phyloP scores from a whole-genome alignment of 1,139 yeast genomes.

The Magnusiomyces ingens region DNA sequence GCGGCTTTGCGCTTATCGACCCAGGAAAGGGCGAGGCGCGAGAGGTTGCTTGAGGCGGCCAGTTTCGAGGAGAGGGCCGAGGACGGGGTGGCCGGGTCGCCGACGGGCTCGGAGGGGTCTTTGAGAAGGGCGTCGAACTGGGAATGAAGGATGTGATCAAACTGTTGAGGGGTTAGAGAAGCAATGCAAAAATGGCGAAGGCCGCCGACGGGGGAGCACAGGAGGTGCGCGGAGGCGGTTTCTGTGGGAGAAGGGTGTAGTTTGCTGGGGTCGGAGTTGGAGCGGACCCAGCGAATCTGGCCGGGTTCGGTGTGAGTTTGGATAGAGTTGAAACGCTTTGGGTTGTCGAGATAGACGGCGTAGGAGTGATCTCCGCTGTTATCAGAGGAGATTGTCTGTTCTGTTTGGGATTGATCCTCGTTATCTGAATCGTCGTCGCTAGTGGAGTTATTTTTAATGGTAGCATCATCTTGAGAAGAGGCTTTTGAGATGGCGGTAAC shows the following conservation, averaged over 20 bases:
- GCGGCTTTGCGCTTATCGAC: slow-evolving; percentile 9
- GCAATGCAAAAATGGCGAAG: slow-evolving; percentile 42
- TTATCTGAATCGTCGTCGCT: slow-evolving; percentile 13
- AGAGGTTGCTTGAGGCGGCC: slow-evolving; percentile 17
- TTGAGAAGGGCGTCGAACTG: slow-evolving; percentile 22
- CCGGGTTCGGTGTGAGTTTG: slow-evolving; percentile 34
- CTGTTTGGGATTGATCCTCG: too few relatives aligned
- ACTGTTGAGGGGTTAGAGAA: slow-evolving; percentile 9
- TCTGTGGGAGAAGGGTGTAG: slow-evolving; percentile 10
- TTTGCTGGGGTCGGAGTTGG: slow-evolving; percentile 2
- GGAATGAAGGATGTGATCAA: slow-evolving; percentile 2
- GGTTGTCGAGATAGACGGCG: slow-evolving; percentile 31
- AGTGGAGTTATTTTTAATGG: background rate
- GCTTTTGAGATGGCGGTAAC: background rate
- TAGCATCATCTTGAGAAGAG: slow-evolving; percentile 4
- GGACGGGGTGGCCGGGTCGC: slow-evolving; percentile 9
- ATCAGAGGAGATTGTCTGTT: background rate
- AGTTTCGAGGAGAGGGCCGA: slow-evolving; percentile 13
- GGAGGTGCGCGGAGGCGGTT: slow-evolving; percentile 21
- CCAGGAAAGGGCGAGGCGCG: slow-evolving; percentile 30
- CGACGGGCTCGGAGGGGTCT: slow-evolving; percentile 19
- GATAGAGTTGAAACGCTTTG: slow-evolving; percentile 27
- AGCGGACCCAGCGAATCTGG: slow-evolving; percentile 27
- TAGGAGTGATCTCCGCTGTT: background rate
- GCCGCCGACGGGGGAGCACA: slow-evolving; percentile 49